A percentile compares a stretch with the other conserved stretches of the same genome.
phyloP scores from a whole-genome alignment of 1,284 basidiomycete genomes.

The Ustilago trichophora region DNA sequence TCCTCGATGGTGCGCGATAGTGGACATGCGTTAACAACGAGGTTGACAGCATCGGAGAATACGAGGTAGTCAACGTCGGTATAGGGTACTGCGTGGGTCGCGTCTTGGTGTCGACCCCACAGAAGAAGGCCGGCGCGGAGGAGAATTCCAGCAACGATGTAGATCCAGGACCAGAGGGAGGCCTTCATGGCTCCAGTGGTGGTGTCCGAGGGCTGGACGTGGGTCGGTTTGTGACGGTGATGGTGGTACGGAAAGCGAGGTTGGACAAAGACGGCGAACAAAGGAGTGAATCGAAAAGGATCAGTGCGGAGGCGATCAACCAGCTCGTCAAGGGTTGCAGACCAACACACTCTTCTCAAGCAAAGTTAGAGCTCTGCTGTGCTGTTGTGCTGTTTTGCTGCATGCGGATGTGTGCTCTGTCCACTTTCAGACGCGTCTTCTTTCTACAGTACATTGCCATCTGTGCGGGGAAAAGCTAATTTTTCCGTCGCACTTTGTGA shows the following conservation, averaged over 20 bases:
- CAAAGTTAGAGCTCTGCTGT: conserved; percentile 5
- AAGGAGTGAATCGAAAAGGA: neutral
- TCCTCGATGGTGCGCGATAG: conserved; percentile 43
- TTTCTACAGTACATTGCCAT: neutral
- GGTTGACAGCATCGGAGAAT: conserved; percentile 83
- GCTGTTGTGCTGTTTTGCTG: neutral
- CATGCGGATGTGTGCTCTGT: neutral
- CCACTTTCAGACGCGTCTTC: conserved; percentile 1
- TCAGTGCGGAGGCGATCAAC: conserved; percentile 1
- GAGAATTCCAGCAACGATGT: conserved; percentile 69
- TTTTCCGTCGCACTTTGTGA: neutral
- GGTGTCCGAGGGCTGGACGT: neutral
- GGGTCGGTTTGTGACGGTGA: neutral
- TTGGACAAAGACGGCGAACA: neutral
- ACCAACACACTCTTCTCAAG: neutral
- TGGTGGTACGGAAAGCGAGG: conserved; percentile 1
- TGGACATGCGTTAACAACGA: conserved; percentile 51
- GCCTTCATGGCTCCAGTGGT: conserved; percentile 22
- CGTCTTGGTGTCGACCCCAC: conserved; percentile 89
- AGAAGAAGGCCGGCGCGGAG: conserved; percentile 78
- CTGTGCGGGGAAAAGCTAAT: conserved; percentile 4
- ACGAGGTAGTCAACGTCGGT: conserved; percentile 97
- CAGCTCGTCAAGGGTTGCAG: neutral
- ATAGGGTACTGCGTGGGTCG: conserved; percentile 84
- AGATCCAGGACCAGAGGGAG: conserved; percentile 23